Evolutionary conservation across 495 filamentous ascomycete genomes (phyloP), one percentile per base, ranked within the genome.

Genomic region (Oleoguttula mirabilis): DNA sequence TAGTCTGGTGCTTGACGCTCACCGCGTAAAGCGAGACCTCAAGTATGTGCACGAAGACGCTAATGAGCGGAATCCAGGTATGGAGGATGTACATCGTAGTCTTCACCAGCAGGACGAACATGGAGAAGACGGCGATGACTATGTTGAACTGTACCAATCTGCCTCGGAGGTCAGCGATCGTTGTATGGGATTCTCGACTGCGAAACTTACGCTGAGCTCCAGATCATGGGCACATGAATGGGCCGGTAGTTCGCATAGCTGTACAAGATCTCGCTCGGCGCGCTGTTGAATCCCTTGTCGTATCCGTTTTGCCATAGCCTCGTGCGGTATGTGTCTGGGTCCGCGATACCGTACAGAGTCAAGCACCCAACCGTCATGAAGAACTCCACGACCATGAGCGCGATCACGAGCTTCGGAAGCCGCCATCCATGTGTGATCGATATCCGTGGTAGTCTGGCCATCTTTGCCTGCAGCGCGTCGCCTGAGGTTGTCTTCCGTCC

Each of bases 101-200:
- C 62, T 80, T 80, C 50, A 63, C 63, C 21, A 83, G 70, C 44
- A 80, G 68, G 54, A 79, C 55, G 65, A 83, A 83, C 52, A 76
- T 72, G 40, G 67, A 77, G 46, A 93, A 60, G 47, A 94, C 77
- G 36, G 82, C 74, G 54, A 93, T 76, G 41, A 84, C 79, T 45
- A 93, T 74, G 58, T 92, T 88, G 64, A 66, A 94, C 38, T 80
- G 66, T 37, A 82, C 87, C 30, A 84, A 60, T 54, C 86, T 94
- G 60, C 23, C 14, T 27, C 23, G 6, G 11, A 33, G 42, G 25
- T n/a, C 17, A 22, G 32, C 30, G 16, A 39, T 48, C 10, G 41
- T 28, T 32, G n/a, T 16, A 3, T 2, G 15, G 2, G 14, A 17
- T n/a, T n/a, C n/a, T n/a, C n/a, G n/a, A n/a, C n/a, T n/a, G n/a